phyloP scores from a whole-genome alignment of 2,329 filamentous ascomycete species.

The Akanthomyces muscarius region DNA sequence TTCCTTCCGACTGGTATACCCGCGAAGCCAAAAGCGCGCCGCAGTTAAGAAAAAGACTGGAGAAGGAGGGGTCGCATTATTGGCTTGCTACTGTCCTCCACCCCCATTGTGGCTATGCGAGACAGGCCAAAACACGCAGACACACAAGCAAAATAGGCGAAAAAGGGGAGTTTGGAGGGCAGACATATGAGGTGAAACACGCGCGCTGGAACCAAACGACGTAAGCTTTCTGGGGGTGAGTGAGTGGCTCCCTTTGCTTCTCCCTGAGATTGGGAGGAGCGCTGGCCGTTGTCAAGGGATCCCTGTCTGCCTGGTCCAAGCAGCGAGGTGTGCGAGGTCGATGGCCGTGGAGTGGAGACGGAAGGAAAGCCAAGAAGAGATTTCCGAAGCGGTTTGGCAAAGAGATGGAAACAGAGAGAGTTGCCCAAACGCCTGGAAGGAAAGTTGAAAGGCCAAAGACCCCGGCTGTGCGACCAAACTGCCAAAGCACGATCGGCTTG shows the following conservation, averaged over 20 bases:
- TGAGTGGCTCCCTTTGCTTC: background rate
- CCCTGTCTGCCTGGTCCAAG: background rate
- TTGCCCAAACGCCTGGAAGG: too few relatives aligned
- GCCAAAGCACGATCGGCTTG: constrained; percentile 2
- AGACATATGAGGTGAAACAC: constrained; percentile 13
- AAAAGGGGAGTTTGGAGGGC: background rate
- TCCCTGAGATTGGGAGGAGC: constrained; percentile 9
- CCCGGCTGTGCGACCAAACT: background rate
- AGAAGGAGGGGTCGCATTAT: background rate
- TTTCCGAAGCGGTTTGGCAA: background rate
- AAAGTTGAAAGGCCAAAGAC: background rate
- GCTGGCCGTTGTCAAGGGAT: background rate
- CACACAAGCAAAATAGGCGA: background rate
- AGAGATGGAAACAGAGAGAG: background rate
- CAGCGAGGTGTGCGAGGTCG: background rate
- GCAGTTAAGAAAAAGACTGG: background rate
- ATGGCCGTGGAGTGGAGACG: background rate
- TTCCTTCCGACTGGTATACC: background rate
- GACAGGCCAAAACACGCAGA: constrained; percentile 7
- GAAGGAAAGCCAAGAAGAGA: background rate
- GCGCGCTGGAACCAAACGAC: background rate
- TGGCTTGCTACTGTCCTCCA: background rate
- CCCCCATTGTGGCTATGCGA: constrained; percentile 15
- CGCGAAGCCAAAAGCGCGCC: background rate
- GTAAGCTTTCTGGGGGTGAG: background rate